A percentile compares a stretch with the other conserved stretches of the same genome.
Evolutionary conservation across 371 early-diverging fungal genomes (phyloP).

Genomic region (Coemansia sp.): DNA sequence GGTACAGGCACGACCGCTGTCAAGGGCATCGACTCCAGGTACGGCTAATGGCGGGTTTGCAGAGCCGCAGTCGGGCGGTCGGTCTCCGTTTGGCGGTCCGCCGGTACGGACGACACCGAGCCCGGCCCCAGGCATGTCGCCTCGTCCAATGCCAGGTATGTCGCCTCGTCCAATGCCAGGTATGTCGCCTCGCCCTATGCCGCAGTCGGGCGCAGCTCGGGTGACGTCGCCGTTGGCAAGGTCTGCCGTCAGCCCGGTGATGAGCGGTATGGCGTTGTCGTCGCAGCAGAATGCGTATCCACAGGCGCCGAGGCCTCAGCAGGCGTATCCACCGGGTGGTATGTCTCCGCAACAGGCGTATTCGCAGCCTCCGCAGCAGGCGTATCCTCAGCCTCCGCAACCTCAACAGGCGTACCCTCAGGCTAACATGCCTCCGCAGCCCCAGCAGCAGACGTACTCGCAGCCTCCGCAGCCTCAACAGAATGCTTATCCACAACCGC

Average conservation of each 20-base stretch:
- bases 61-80: conserved; percentile 3
- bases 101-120: conserved; percentile 27
- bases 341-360: neutral
- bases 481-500: neutral
- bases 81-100: conserved; percentile 44
- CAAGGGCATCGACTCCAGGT: conserved; percentile 39
- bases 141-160: conserved; percentile 10
- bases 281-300: neutral
- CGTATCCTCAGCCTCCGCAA: conserved; percentile 8
- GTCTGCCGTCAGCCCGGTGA: neutral
- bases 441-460: conserved; percentile 1
- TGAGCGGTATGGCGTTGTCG: neutral
- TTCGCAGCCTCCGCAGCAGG: conserved; percentile 5
- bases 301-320: neutral
- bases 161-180: conserved; percentile 20
- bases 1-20: conserved; percentile 39
- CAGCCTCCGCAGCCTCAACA: conserved; percentile 8
- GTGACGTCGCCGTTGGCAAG: conserved; percentile 22
- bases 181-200: conserved; percentile 7
- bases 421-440: conserved; percentile 1
- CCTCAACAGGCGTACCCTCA: neutral
- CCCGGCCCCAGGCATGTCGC: conserved; percentile 7
- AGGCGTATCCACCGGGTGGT: neutral
- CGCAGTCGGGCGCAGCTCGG: conserved; percentile 8
- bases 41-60: conserved; percentile 8